Evolutionary conservation across 306 rosid species (phyloP), one percentile per base, ranked within the genome.

Genomic region (Quercus berberidifolia): DNA sequence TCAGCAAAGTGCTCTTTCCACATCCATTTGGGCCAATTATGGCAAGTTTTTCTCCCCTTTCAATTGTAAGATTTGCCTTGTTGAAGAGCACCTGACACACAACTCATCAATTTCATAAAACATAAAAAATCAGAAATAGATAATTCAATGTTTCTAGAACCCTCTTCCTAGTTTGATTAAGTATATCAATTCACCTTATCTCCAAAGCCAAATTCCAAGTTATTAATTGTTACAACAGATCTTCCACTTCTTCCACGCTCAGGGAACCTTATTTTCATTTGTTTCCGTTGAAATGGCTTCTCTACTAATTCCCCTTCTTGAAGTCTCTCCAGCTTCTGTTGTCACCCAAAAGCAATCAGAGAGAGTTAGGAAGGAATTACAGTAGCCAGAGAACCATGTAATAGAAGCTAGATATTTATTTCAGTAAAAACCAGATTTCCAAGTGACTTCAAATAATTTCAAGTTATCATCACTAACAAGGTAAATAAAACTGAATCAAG

Each of bases 1-100:
- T 95, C 77, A 95, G 92, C 91, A 95, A 88, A 56, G 97, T 89
- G 87, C 99, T 95, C 85, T 95, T 95, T 87, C 99, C 99, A 84
- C 99, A 92, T 76, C 99, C 99, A 90, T 95, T 95, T 75, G 98
- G 98, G 74, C 99, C 99, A 85, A 95, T 78, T 71, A 95, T 89
- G 79, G 99, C 97, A 85, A 95, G 82, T 82, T 95, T 95, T 87
- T 95, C 99, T 71, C 99, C 99, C 87, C 84, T 90, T 89, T 95
- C 90, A 85, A 95, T 90, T 28, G 89, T 77, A 79, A 95, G 98
- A 84, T 90, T 95, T 80, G 99, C 99, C 84, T 82, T 88, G 49
- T 85, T 86, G 84, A 95, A 90, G 55, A 95, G 93, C 78, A 77
- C 78, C 99, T 95, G 88, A 76, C 71, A 84, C 76, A 80, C 69